Percentiles rank a stretch among this genome's conserved stretches.
Evolutionary conservation across 148 eudicot genomes (phyloP).

Genomic region (Arbutus unedo): DNA sequence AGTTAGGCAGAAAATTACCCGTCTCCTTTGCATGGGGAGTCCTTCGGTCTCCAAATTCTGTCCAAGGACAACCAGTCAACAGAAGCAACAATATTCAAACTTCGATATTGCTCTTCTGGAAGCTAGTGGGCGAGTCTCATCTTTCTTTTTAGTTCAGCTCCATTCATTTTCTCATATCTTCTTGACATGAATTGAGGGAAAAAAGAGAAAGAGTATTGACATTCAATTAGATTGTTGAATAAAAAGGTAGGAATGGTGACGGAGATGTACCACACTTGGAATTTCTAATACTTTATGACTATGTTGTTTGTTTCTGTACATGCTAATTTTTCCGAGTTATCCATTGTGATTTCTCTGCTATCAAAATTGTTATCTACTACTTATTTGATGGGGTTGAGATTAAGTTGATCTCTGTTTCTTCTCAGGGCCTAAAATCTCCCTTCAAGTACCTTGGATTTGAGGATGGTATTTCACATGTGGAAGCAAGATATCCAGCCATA

Average conservation of each 20-base stretch:
- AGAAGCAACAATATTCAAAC: too few species aligned
- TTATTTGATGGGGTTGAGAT: slow-evolving; percentile 4
- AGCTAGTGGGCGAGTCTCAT: too few species aligned
- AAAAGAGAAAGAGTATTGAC: too few species aligned
- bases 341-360: not conserved
- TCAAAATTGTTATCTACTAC: not conserved
- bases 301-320: not conserved
- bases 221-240: not conserved
- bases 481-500: slow-evolving; percentile 91
- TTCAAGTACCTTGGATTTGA: slow-evolving; percentile 71
- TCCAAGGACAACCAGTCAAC: too few species aligned
- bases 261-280: not conserved
- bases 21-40: too few species aligned
- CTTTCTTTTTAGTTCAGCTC: too few species aligned
- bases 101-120: too few species aligned
- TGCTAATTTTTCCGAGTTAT: not conserved
- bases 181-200: too few species aligned
- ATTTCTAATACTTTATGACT: not conserved
- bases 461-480: slow-evolving; percentile 73
- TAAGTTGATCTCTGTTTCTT: not conserved
- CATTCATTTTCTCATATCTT: too few species aligned
- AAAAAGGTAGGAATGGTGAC: not conserved
- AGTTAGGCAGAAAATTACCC: too few species aligned
- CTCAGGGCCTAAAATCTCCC: slow-evolving; percentile 63
- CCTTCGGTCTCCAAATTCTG: too few species aligned